Percentiles rank a stretch among this genome's conserved stretches.
Conservation (phyloP, 1,284 basidiomycete genomes). For the Cryptococcus hybrid region DNA sequence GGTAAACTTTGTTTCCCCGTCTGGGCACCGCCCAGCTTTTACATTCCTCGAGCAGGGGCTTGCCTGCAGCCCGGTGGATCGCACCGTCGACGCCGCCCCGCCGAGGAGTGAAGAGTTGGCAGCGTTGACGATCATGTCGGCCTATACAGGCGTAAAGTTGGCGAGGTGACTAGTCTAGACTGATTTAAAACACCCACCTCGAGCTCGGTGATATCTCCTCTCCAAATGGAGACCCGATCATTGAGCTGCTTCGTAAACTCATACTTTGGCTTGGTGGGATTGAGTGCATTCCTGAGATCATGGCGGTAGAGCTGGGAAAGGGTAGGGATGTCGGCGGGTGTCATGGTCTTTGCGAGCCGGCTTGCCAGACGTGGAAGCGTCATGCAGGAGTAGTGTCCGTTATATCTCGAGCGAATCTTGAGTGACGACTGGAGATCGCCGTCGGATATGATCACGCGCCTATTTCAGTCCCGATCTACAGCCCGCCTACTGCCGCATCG, state of each 20-base stretch:
- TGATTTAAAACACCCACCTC: conserved; percentile 17
- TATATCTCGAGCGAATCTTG: too few species aligned
- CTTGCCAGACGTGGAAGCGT: too few species aligned
- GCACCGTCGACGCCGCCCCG: conserved; percentile 53
- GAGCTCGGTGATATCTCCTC: conserved; percentile 48
- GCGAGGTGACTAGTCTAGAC: neutral
- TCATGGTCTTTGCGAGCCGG: too few species aligned
- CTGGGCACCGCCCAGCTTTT: conserved; percentile 68
- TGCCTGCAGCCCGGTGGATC: conserved; percentile 75
- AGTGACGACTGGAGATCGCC: too few species aligned
- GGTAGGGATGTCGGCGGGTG: too few species aligned
- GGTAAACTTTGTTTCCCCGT: conserved; percentile 61
- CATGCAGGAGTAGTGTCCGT: too few species aligned
- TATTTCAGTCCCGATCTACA: too few species aligned
- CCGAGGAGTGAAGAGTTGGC: conserved; percentile 76
- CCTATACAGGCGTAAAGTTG: conserved; percentile 17
- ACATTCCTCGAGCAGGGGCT: conserved; percentile 67
- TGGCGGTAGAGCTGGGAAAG: too few species aligned
- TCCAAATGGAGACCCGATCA: conserved; percentile 36
- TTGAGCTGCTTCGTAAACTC: conserved; percentile 12
- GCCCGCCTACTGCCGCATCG: too few species aligned
- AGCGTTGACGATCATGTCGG: conserved; percentile 84
- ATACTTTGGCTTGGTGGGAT: too few species aligned
- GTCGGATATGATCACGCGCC: too few species aligned
- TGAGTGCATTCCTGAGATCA: too few species aligned